phyloP scores from a whole-genome alignment of 352 stramenopile species.

The Globisporangium cystogenes region DNA sequence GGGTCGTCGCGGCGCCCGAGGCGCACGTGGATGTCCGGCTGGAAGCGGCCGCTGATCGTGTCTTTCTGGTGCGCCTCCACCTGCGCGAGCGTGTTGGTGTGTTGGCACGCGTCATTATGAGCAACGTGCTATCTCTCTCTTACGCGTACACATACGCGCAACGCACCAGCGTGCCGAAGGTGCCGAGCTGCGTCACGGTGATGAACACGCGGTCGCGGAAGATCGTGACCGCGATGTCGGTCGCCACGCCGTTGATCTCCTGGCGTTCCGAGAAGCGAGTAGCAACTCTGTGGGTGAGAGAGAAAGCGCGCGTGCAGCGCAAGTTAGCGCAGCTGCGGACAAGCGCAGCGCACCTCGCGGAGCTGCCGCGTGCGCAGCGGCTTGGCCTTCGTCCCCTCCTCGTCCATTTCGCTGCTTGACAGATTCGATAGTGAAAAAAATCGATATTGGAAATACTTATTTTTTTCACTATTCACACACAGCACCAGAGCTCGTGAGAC shows the following conservation, averaged over 20 bases:
- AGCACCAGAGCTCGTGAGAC: no score
- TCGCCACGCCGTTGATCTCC: slow-evolving; percentile 71
- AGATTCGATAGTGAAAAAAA: background rate
- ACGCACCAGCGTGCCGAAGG: slow-evolving; percentile 70
- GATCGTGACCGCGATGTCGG: slow-evolving; percentile 68
- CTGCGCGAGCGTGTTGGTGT: slow-evolving; percentile 14
- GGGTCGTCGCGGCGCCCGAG: slow-evolving; percentile 75
- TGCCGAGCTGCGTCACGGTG: slow-evolving; percentile 71
- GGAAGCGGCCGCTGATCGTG: slow-evolving; percentile 71
- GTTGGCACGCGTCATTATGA: background rate
- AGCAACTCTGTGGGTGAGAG: no score
- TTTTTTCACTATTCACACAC: no score
- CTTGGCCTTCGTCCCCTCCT: background rate
- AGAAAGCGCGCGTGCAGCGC: no score
- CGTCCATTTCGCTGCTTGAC: background rate
- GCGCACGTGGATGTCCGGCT: slow-evolving; percentile 71
- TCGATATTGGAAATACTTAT: no score
- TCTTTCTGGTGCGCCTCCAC: slow-evolving; percentile 72
- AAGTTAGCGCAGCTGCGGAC: background rate
- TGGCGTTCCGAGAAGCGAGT: slow-evolving; percentile 14
- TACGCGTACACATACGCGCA: background rate
- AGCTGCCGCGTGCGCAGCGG: slow-evolving; percentile 40
- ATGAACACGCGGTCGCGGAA: slow-evolving; percentile 84
- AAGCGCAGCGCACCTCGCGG: slow-evolving; percentile 19
- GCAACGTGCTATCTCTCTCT: no score